Evolutionary conservation across 352 stramenopile species (phyloP).

Genomic region (Phytophthora syringae): DNA sequence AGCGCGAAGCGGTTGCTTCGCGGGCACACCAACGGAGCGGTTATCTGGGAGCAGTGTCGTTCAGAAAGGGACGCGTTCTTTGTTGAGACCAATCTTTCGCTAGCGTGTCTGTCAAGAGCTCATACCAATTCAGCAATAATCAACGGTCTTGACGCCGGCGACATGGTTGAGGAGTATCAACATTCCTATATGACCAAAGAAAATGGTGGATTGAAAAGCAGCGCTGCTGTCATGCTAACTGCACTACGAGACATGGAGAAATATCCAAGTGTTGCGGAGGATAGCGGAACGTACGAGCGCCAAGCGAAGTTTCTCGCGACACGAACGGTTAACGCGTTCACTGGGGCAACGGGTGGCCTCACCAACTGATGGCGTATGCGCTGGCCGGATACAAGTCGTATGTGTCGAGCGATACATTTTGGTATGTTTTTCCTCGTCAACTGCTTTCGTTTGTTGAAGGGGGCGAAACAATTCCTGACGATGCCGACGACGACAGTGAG

Average conservation of each 20-base stretch:
- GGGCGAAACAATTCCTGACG: no score
- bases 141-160: constrained; percentile 1
- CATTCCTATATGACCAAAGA: constrained; percentile 13
- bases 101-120: background rate
- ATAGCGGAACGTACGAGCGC: constrained; percentile 2
- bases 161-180: constrained; percentile 12
- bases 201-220: constrained; percentile 1
- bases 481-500: no score
- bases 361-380: constrained; percentile 14
- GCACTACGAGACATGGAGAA: constrained; percentile 2
- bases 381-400: constrained; percentile 1
- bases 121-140: constrained; percentile 13
- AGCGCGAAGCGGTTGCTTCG: background rate
- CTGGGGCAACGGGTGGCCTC: constrained; percentile 9
- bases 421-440: constrained; percentile 14
- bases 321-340: constrained; percentile 17
- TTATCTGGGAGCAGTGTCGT: constrained; percentile 6
- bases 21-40: background rate
- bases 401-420: constrained; percentile 13
- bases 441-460: background rate
- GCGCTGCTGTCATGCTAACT: constrained; percentile 4
- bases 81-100: constrained; percentile 6
- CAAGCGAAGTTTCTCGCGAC: constrained; percentile 10
- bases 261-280: constrained; percentile 4
- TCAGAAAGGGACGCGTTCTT: background rate